Conservation (phyloP, 2,329 filamentous ascomycete species). For the Aspergillus pseudoviridinutans region DNA sequence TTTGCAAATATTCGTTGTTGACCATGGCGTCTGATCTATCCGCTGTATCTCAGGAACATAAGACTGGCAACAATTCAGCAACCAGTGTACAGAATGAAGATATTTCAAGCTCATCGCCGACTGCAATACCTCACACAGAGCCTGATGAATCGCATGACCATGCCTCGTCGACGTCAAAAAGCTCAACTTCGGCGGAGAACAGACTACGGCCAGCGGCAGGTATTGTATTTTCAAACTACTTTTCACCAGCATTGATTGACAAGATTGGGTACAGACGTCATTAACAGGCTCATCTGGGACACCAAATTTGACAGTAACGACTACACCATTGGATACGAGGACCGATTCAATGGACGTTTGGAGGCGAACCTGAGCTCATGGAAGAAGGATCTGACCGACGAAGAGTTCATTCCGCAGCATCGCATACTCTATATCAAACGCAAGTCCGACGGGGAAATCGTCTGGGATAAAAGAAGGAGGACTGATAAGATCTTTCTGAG, state of each 20-base stretch:
- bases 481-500: constrained; percentile 48
- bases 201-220: constrained; percentile 13
- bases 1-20: background rate
- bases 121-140: background rate
- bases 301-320: constrained; percentile 40
- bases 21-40: background rate
- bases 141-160: background rate
- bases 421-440: constrained; percentile 50
- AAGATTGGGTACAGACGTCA: constrained; percentile 32
- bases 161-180: background rate
- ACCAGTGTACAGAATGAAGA: background rate
- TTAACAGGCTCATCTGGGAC: constrained; percentile 51
- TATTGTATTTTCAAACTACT: background rate
- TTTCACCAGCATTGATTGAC: background rate
- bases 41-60: background rate
- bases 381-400: constrained; percentile 52
- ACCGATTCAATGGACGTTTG: constrained; percentile 49
- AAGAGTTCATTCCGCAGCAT: constrained; percentile 56
- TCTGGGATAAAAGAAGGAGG: constrained; percentile 50
- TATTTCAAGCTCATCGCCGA: background rate
- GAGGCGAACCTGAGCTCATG: constrained; percentile 48
- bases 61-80: background rate
- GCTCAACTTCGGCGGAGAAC: constrained; percentile 8
- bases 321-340: constrained; percentile 52
- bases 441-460: constrained; percentile 34